Evolutionary conservation across 768 basidiomycete genomes (phyloP), one percentile per base, ranked within the genome.

Genomic region (Mycena kentingensis): DNA sequence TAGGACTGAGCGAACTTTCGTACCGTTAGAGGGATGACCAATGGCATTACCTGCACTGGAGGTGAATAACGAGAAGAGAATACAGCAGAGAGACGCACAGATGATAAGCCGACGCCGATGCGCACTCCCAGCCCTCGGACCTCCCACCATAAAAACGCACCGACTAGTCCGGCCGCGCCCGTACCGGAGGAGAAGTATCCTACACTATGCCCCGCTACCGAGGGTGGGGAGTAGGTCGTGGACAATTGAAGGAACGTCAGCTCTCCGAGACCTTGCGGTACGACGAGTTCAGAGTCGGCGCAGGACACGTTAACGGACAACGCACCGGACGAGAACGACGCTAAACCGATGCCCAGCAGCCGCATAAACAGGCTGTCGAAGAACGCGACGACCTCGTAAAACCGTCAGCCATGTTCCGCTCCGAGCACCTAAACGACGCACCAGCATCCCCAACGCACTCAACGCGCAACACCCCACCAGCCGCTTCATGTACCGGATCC

Each of bases 111-210:
- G 21, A 98, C 84, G 1, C 94, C 97, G 11, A 75, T 62, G 37
- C 84, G 80, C 5, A 99, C 92, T 19, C 97, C 96, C 0, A 96
- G 70, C 2, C 83, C 81, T 18, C 97, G 77, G 4, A 98, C 73
- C 57, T 93, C 78, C 96, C 96, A 98, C 97, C 97, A 98, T 12
- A 97, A 64, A 32, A 89, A 88, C 0, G 96, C 93, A 6, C 96
- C 96, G 1, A 87, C 88, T 1, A 99, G 81, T 0, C 96, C 96
- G 0, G 96, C 96, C 4, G 89, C 92, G 1, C 96, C 96, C 0
- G 96, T 98, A 0, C 96, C 96, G 8, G 88, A 87, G 6, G 95
- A 87, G 69, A 98, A 99, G 63, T 93, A 97, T 4, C 89, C 93
- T 11, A 99, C 82, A 32, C 90, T 85, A 25, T 83, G 85, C 1